Base-by-base conservation (phyloP, 306 rosid genomes). In the Begonia peltatifolia region DNA sequence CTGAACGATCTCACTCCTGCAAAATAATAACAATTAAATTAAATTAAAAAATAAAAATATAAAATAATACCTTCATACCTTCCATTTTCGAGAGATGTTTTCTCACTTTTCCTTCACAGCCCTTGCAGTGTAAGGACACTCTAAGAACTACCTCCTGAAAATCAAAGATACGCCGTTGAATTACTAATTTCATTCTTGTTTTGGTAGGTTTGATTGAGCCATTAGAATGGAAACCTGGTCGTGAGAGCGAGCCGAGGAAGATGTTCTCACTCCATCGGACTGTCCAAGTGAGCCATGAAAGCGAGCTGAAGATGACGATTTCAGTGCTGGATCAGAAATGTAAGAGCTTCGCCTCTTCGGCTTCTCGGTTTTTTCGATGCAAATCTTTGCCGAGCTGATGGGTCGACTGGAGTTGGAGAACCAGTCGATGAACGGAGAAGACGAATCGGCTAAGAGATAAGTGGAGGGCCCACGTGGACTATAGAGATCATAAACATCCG, bases 1-100 rank as follows among this genome's bases (percentile, higher is more conserved):
- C 74, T 83, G 59, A 68, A 90, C 47, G 94, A 86, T 66, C 68
- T 79, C 73, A 90, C 99, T 73, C 99, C 97, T 90, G 74, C 68
- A 60, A 12, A 17, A 47, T 52, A 11, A 52, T 9, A 9, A 48
- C 0, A 10, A 16, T 53, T 9, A 14, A 10, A 55, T 38, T 6
- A 14, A 16, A 1, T 3, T 3, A 42, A 56, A 15, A 10, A 44
- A 0, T 4, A 44, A 3, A 44, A 11, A 44, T 0, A 12, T 22
- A 15, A 11, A 13, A 46, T 43, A 38, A 36, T 12, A 25, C 2
- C n/a, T n/a, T 2, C 14, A 36, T 9, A 81, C 89, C 92, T 76
- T 82, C 76, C 92, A 82, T 82, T 74, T 76, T 82, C 48, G 76
- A 76, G 50, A 82, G 63, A 61, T 76, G 92, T 65, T 71, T 82